A percentile compares a stretch with the other conserved stretches of the same genome.
Evolutionary conservation across 2,329 filamentous ascomycete genomes (phyloP).

Genomic region (Ophiosphaerella narmari): DNA sequence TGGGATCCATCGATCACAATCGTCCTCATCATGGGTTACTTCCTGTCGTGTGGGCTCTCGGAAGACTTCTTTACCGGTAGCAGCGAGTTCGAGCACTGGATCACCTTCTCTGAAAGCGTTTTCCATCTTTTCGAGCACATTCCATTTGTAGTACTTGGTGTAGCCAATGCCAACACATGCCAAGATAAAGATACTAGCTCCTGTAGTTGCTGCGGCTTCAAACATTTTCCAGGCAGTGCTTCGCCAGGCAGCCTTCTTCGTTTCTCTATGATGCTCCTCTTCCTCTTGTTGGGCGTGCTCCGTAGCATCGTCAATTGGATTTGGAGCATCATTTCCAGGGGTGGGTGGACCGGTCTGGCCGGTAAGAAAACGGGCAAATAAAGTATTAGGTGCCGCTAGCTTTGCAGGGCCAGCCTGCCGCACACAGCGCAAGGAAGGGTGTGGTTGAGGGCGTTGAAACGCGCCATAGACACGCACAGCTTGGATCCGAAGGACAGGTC

Average conservation of each 20-base stretch:
- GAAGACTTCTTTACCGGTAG: constrained; percentile 40
- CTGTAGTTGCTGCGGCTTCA: constrained; percentile 56
- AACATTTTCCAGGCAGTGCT: constrained; percentile 57
- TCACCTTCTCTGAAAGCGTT: constrained; percentile 92
- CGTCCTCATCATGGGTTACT: constrained; percentile 48
- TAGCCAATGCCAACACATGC: constrained; percentile 54
- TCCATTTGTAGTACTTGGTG: constrained; percentile 73
- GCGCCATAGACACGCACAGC: constrained; percentile 22
- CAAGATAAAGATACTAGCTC: constrained; percentile 56
- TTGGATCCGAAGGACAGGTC: constrained; percentile 18
- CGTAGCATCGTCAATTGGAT: constrained; percentile 45
- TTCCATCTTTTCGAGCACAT: constrained; percentile 91
- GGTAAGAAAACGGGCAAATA: constrained; percentile 30
- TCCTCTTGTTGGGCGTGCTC: constrained; percentile 28
- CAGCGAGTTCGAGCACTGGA: constrained; percentile 74
- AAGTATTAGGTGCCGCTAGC: constrained; percentile 10
- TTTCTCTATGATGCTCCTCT: constrained; percentile 9
- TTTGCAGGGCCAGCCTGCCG: constrained; percentile 32
- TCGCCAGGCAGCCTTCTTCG: constrained; percentile 36
- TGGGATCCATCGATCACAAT: constrained; percentile 75
- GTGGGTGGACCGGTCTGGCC: constrained; percentile 43
- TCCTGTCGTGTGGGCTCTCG: constrained; percentile 25
- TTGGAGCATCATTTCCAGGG: constrained; percentile 45
- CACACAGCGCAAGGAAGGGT: constrained; percentile 16
- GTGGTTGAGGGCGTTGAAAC: constrained; percentile 19